Base-by-base conservation (phyloP, 1,284 basidiomycete genomes). In the Cryptococcus sp. region DNA sequence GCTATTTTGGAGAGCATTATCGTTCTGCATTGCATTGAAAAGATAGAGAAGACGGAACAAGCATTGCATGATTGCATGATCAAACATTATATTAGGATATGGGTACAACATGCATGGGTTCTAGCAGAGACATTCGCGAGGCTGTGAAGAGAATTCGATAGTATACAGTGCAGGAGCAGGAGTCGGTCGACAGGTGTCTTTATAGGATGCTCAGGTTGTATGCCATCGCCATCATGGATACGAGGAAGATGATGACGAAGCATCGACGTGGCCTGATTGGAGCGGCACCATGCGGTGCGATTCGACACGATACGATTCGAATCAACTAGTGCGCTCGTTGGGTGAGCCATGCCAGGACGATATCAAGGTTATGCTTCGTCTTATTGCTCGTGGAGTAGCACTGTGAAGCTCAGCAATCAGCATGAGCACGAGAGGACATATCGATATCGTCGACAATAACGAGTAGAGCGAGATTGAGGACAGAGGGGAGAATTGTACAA, bases 361-460 rank as follows among this genome's bases (percentile, higher is more conserved):
- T 80, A 64, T 83, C 82, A 53, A 97, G 81, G 72, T 96, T 96
- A 74, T 94, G 90, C 77, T 92, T 90, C 65, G 87, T 93, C 79
- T 94, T 94, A 88, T 94, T 93, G 17, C 91, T 93, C 20, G 70
- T 76, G 40, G 69, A 78, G 55, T 74, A 73, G 60, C 70, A 69
- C 64, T 67, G 19, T 23, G 50, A n/a, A 6, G 11, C 23, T 35
- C 19, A 27, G 23, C 23, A 20, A 27, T 35, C 17, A 25, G 41
- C 42, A 45, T 3, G 22, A 45, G 42, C 8, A 22, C 42, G 13
- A 30, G 6, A 25, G 25, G 25, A 25, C 3, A 25, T 25, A 25
- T 25, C 25, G 25, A n/a, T n/a, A 23, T 61, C 78, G 90, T 89
- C 62, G 88, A 90, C 75, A 90, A 91, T 69, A 89, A 68, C 47